A percentile compares a stretch with the other conserved stretches of the same genome.
Evolutionary conservation across 306 rosid species (phyloP).

Genomic region (Ammopiptanthus mongolicus): DNA sequence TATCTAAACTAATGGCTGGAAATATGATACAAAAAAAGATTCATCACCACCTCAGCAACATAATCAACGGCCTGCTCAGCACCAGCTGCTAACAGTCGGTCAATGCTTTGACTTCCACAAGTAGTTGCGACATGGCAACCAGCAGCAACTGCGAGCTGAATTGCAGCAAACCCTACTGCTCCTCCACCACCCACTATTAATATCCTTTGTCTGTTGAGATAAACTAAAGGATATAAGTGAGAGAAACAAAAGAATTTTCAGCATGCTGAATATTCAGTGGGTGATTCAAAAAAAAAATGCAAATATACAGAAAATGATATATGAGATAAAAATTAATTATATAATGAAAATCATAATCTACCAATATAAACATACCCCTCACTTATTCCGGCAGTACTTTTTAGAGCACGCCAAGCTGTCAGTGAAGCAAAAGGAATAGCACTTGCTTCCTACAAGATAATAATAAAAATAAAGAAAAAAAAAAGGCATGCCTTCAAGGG

Average conservation of each 20-base stretch:
- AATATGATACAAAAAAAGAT: constrained; percentile 18
- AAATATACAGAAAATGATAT: not conserved
- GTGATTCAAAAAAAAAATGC: constrained; percentile 2
- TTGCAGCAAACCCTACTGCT: constrained; percentile 85
- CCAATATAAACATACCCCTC: constrained; percentile 67
- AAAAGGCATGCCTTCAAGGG: constrained; percentile 1
- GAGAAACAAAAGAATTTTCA: constrained; percentile 11
- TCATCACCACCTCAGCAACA: constrained; percentile 66
- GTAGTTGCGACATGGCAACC: constrained; percentile 83
- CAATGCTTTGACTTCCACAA: constrained; percentile 74
- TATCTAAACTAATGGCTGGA: constrained; percentile 1
- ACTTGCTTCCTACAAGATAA: constrained; percentile 67
- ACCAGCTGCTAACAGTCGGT: constrained; percentile 66
- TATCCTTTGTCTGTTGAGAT: constrained; percentile 66
- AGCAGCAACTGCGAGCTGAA: constrained; percentile 80
- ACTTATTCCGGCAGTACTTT: constrained; percentile 78
- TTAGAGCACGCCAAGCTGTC: constrained; percentile 98
- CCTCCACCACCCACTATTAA: constrained; percentile 97
- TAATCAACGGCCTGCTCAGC: constrained; percentile 93
- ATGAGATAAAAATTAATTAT: not conserved
- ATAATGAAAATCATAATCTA: constrained; percentile 5
- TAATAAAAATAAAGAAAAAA: not conserved
- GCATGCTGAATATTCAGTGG: constrained; percentile 2
- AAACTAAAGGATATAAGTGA: constrained; percentile 23
- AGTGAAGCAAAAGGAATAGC: constrained; percentile 96